phyloP scores from a whole-genome alignment of 768 basidiomycete genomes.

The Mycena rosella region DNA sequence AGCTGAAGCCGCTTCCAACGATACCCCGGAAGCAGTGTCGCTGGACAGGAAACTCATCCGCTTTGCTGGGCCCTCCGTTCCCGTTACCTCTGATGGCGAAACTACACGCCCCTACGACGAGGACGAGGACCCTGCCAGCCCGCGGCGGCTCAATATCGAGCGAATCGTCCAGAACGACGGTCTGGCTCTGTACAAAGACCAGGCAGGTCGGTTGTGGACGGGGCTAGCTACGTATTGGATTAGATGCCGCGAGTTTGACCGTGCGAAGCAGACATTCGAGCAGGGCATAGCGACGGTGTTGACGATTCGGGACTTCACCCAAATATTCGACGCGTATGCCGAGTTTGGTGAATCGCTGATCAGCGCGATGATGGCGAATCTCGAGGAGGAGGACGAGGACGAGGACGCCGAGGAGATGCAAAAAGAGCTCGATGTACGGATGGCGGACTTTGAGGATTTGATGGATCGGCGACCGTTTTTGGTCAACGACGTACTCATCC shows the following conservation, averaged over 20 bases:
- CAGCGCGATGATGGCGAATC: conserved; percentile 87
- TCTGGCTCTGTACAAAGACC: conserved; percentile 91
- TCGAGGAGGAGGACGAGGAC: conserved; percentile 86
- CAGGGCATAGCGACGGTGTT: conserved; percentile 85
- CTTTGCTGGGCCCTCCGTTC: conserved; percentile 73
- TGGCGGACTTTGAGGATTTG: conserved; percentile 93
- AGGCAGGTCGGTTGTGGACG: conserved; percentile 96
- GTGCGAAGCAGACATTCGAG: conserved; percentile 91
- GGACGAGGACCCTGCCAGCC: conserved; percentile 84
- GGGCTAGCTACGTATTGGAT: conserved; percentile 99
- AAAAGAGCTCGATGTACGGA: conserved; percentile 84
- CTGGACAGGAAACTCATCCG: conserved; percentile 75
- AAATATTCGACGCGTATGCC: conserved; percentile 96
- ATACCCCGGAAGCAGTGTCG: conserved; percentile 56
- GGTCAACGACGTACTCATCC: conserved; percentile 92
- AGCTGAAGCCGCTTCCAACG: conserved; percentile 51
- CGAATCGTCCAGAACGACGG: conserved; percentile 88
- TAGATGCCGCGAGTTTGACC: conserved; percentile 95
- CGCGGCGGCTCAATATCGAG: conserved; percentile 86
- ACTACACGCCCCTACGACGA: conserved; percentile 71
- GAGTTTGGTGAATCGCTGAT: conserved; percentile 94
- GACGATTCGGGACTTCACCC: conserved; percentile 96
- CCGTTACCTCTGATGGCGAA: conserved; percentile 65
- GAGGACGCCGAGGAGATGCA: conserved; percentile 89
- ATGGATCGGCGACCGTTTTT: conserved; percentile 97